Evolutionary conservation across 1,284 basidiomycete species (phyloP).

Genomic region (Trichosporon sp.): DNA sequence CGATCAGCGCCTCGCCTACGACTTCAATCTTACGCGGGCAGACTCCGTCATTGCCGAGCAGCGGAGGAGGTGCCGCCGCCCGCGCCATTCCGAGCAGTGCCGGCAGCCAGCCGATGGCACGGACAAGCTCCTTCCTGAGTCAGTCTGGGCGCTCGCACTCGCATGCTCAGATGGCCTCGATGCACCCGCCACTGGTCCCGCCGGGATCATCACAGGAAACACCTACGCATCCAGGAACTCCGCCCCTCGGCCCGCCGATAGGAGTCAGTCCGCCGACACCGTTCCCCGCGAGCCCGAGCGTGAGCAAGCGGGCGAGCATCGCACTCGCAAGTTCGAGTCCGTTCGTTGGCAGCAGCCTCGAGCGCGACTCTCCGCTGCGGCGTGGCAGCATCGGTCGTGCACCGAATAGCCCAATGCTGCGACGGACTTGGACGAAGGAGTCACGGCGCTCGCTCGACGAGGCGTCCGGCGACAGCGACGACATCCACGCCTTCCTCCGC

Average conservation of each 20-base stretch:
- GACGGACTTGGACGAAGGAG: slow-evolving; percentile 32
- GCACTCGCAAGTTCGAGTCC: slow-evolving; percentile 27
- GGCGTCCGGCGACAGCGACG: slow-evolving; percentile 34
- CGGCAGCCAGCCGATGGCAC: slow-evolving; percentile 1
- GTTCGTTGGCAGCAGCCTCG: slow-evolving; percentile 37
- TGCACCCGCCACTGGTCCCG: slow-evolving; percentile 14
- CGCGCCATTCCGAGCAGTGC: slow-evolving; percentile 8
- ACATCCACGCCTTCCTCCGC: slow-evolving; percentile 45
- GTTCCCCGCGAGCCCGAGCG: slow-evolving; percentile 31
- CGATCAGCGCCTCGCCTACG: slow-evolving; percentile 36
- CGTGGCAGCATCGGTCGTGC: slow-evolving; percentile 2
- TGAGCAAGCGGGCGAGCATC: slow-evolving; percentile 35
- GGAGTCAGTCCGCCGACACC: slow-evolving; percentile 9
- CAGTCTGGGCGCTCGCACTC: slow-evolving; percentile 46
- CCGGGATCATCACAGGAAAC: background rate
- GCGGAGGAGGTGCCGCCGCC: background rate
- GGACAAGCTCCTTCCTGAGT: slow-evolving; percentile 44
- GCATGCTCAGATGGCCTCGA: slow-evolving; percentile 43
- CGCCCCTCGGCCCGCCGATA: background rate
- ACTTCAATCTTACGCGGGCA: slow-evolving; percentile 31
- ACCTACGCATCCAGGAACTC: background rate
- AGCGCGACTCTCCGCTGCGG: slow-evolving; percentile 20
- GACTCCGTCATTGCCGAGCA: background rate
- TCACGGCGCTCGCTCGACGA: slow-evolving; percentile 33
- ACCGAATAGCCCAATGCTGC: slow-evolving; percentile 10